phyloP scores from a whole-genome alignment of 31 red algal species.

The Bonnemaisonia californica region DNA sequence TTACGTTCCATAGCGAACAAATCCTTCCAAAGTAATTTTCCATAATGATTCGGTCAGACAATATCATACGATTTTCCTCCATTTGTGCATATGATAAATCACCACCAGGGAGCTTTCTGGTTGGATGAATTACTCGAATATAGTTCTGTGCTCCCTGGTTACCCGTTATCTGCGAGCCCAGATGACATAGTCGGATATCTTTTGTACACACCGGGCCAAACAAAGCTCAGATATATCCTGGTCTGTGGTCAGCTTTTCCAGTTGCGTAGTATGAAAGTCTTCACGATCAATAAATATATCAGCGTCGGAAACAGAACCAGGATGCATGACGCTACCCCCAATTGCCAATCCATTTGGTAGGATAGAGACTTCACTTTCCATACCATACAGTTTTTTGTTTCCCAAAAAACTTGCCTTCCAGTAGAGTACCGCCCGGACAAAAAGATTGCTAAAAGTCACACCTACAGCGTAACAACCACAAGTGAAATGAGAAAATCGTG shows the following conservation, averaged over 20 bases:
- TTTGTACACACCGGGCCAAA: too few species aligned
- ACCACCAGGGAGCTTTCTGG: background rate
- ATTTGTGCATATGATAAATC: background rate
- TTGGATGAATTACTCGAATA: conserved; percentile 22
- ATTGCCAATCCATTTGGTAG: conserved; percentile 41
- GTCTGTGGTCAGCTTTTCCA: too few species aligned
- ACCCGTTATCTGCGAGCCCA: too few species aligned
- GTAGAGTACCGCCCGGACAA: too few species aligned
- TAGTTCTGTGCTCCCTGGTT: conserved; percentile 12
- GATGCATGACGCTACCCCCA: background rate
- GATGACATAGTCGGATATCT: too few species aligned
- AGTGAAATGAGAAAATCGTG: too few species aligned
- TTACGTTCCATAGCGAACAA: conserved; percentile 13
- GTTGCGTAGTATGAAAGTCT: background rate
- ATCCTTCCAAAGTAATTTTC: conserved; percentile 35
- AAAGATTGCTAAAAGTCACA: too few species aligned
- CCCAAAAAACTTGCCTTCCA: too few species aligned
- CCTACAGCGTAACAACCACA: too few species aligned
- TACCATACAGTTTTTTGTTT: conserved; percentile 39
- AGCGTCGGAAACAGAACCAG: conserved; percentile 31
- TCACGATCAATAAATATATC: conserved; percentile 5
- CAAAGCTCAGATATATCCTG: too few species aligned
- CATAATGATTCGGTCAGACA: conserved; percentile 31
- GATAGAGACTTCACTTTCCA: conserved; percentile 25
- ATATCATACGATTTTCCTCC: background rate